Percentiles rank a stretch among this genome's conserved stretches.
phyloP scores from a whole-genome alignment of 2,329 filamentous ascomycete genomes.

The Pseudogymnoascus sp. region DNA sequence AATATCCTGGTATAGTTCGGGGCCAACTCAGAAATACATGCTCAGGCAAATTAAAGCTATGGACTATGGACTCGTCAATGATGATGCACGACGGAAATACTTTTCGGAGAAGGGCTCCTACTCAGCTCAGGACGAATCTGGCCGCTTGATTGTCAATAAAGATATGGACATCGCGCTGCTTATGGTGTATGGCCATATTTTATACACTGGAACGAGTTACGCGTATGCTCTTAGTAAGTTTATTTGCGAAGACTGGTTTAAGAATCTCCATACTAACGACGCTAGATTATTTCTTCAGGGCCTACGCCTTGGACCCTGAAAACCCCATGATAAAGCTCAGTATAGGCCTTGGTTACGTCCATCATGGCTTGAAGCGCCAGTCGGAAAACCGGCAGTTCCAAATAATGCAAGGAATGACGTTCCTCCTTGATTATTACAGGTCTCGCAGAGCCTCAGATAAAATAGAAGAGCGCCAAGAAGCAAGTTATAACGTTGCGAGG shows the following conservation, averaged over 20 bases:
- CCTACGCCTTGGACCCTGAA: conserved; percentile 62
- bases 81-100: conserved; percentile 38
- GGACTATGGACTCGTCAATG: conserved; percentile 57
- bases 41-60: conserved; percentile 85
- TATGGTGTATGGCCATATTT: conserved; percentile 82
- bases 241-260: background rate
- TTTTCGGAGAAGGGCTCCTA: conserved; percentile 36
- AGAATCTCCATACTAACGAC: background rate
- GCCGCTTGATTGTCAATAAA: conserved; percentile 24
- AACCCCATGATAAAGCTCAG: conserved; percentile 75
- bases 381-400: conserved; percentile 84
- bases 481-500: conserved; percentile 71
- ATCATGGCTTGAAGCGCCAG: conserved; percentile 82
- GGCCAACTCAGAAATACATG: conserved; percentile 82
- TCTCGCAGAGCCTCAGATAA: conserved; percentile 36
- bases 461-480: conserved; percentile 55
- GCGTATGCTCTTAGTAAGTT: conserved; percentile 64
- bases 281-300: conserved; percentile 75
- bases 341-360: conserved; percentile 76
- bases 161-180: conserved; percentile 69
- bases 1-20: conserved; percentile 67
- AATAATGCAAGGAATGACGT: conserved; percentile 75
- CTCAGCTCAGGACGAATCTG: conserved; percentile 29
- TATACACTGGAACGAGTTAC: conserved; percentile 77
- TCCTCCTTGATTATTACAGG: conserved; percentile 67